Evolutionary conservation across 202 grass and related monocot species (phyloP), one percentile per base, ranked within the genome.

Genomic region (Zoysia matrella): DNA sequence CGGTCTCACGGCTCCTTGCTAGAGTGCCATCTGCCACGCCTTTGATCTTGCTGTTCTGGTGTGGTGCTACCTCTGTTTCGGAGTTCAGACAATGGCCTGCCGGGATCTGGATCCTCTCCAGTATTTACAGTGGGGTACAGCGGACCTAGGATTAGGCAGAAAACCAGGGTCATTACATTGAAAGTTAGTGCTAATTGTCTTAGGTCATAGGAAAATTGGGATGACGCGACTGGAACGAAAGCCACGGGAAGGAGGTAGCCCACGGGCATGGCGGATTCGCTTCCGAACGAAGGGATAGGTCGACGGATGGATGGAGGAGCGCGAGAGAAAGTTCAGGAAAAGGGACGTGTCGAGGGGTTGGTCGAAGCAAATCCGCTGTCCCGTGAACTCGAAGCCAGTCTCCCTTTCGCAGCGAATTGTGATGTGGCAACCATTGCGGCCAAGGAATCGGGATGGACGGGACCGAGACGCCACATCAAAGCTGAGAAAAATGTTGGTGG

Each of bases 231-330:
- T 30, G 41, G 78, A 76, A 9, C 39, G 44, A 30, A 74, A 30
- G 22, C 22, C 22, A 30, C 22, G 22, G 22, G 22, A 30, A 30
- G 22, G 22, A 30, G 22, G 22, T 30, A 30, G 41, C 69, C 58
- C n/a, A 7, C 51, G 64, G 18, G 69, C 55, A 69, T 15, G 47
- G 14, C 2, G 6, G 47, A 69, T 55, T 79, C 80, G 75, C 75
- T 80, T 88, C 63, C 62, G 43, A 70, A 75, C 47, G 4, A 84
- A 65, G 86, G 75, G 41, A 84, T 80, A 67, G 22, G 22, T 30
- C 22, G 22, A 30, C 22, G 22, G 22, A 30, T 30, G 22, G 9
- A 54, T 11, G 50, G 22, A 49, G 6, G 63, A 15, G 9, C 16
- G 64, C 6, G 40, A 81, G 36, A 8, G 22, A 64, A 74, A 70